Base-by-base conservation (phyloP, 495 filamentous ascomycete genomes). In the Sabuloglossum arenarium region DNA sequence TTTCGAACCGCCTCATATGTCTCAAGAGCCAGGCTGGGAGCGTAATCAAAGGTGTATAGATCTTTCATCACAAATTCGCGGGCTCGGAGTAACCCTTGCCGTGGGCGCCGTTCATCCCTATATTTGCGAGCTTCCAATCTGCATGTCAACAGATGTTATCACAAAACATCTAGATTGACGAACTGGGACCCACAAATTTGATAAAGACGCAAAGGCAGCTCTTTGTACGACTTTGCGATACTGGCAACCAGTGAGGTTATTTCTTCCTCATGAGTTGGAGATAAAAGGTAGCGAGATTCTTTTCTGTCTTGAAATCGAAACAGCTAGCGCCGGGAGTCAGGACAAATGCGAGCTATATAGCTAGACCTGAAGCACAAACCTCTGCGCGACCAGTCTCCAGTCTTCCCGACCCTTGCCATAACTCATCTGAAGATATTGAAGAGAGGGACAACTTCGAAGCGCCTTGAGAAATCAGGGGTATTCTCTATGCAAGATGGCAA, bases 31-130 rank as follows among this genome's bases (percentile, higher is more conserved):
- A 76, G 67, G 24, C 77, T 63, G 1, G 74, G 62, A 37, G 69
- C 82, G 55, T 72, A 69, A 67, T 98, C 91, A 61, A 98, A 98
- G 0, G 93, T 97, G 64, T 98, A 98, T 0, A 98, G 77, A 66
- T 98, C 91, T 68, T 98, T 98, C 91, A 98, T 98, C 55, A 87
- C 68, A 61, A 98, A 98, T 61, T 98, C 91, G 58, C 85, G 80
- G 0, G 86, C 84, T n/a, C 91, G 80, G 11, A 98, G 74, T 1
- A 97, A 73, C 12, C 91, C 93, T 60, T 94, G 84, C 34, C 91
- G 74, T 6, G 93, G 91, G 25, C 91, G 75, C 39, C 79, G 75
- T 63, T 98, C 91, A 70, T 98, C 90, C 51, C 91, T 79, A 63
- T 95, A 98, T 69, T 98, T 98, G 43, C 90, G 78, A 6, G 86